Base-by-base conservation (phyloP, 106 monocot species). In the Acanthochlamys bracteata region DNA sequence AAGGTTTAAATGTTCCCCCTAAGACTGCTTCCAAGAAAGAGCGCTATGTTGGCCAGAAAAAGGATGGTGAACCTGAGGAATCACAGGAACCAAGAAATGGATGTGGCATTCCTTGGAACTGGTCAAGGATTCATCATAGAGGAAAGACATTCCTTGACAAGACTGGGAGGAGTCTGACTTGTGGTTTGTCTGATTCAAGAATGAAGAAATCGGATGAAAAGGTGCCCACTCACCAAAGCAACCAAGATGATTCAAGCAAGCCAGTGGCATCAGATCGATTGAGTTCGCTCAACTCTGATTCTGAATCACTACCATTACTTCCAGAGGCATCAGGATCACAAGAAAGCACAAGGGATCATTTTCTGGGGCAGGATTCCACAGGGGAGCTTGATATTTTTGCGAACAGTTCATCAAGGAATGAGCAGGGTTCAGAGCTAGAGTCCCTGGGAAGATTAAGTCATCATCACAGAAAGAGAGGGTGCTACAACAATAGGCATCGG, bases 101-200 rank as follows among this genome's bases (percentile, higher is more conserved):
- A 39, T 99, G 98, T 67, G 92, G 98, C 57, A 83, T 98, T 75
- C 98, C 85, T 11, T 89, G 82, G 83, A 89, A 92, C 62, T 99
- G 98, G 98, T 99, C 92, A 15, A 83, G 91, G 55, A 84, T 98
- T 68, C 96, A 98, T 64, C 65, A 92, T 62, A 82, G 79, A 63
- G 85, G 96, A 17, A 98, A 81, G 61, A 77, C 81, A 40, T 76
- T 98, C 55, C 76, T 91, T n/a, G 91, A 91, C 74, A 83, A 66
- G 41, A 89, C 93, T n/a, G 93, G 89, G 21, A 75, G 83, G 74
- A 91, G 90, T 80, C 74, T 91, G 25, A 76, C 96, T 6, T 91
- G 96, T 64, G 88, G 88, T 15, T 56, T 82, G 43, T 86, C 98
- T n/a, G 43, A 59, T 59, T 42, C 69, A 59, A 60, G 33, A 25